These are phyloP conservation scores for Ailanthus altissimus DNA, from an alignment of 345 rosid genomes.

Conservation along the genomic window DNA sequence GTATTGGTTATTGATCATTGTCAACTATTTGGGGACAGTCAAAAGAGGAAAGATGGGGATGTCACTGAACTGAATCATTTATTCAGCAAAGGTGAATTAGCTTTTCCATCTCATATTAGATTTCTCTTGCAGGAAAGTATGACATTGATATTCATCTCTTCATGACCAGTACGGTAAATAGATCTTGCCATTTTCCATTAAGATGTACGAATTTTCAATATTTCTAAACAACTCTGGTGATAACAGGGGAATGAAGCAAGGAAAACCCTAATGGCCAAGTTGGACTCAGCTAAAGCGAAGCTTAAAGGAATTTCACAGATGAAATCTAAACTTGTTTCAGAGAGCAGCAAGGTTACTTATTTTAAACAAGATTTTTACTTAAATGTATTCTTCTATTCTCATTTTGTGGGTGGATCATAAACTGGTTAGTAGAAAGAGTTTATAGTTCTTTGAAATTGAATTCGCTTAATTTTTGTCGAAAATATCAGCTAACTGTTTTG, in stretches of 20 bases:
- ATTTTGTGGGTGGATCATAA: not conserved
- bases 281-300: constrained; percentile 55
- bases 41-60: not conserved
- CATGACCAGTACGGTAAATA: constrained; percentile 30
- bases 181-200: not conserved
- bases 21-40: too few relatives aligned
- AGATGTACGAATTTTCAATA: not conserved
- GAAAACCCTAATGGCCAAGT: constrained; percentile 34
- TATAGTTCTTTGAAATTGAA: not conserved
- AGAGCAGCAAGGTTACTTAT: constrained; percentile 54
- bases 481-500: constrained; percentile 1
- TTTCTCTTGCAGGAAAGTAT: constrained; percentile 30
- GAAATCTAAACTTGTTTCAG: constrained; percentile 43
- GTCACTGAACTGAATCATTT: not conserved
- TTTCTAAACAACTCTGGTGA: constrained; percentile 21
- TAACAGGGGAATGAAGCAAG: constrained; percentile 37
- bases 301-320: constrained; percentile 44
- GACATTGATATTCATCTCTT: constrained; percentile 12
- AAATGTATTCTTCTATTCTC: not conserved
- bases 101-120: constrained; percentile 7
- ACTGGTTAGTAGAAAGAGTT: not conserved
- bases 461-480: not conserved
- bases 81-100: not conserved
- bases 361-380: not conserved
- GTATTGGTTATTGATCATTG: not conserved